Evolutionary conservation across 148 eudicot genomes (phyloP).

Genomic region (Rhododendron griersonianum): DNA sequence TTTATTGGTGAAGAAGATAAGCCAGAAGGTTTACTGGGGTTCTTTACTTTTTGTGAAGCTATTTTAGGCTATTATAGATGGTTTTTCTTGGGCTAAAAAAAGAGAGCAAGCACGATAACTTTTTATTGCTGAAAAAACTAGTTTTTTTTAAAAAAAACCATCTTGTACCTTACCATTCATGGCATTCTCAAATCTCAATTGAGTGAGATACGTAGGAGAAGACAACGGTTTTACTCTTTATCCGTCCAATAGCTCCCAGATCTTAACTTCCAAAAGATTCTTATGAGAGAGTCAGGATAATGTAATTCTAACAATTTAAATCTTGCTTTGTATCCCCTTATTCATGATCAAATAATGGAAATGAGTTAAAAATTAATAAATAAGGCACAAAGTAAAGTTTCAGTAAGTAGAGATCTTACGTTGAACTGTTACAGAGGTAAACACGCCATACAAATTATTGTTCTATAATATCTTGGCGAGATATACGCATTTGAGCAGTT

Average conservation of each 20-base stretch:
- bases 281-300: neutral
- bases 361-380: no score
- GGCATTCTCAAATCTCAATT: no score
- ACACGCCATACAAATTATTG: no score
- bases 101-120: neutral
- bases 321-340: neutral
- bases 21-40: neutral
- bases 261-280: neutral
- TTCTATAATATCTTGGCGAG: neutral
- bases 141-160: no score
- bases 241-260: neutral
- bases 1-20: neutral
- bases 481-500: neutral
- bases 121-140: no score
- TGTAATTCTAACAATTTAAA: neutral
- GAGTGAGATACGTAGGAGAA: neutral
- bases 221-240: neutral
- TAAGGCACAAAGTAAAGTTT: no score
- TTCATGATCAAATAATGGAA: neutral
- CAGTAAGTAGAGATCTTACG: no score
- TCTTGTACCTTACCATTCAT: no score
- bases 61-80: neutral
- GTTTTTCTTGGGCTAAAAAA: neutral
- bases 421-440: no score
- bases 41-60: neutral